Conservation (phyloP, 2,329 filamentous ascomycete species). For the Colletotrichum tamarilloi region DNA sequence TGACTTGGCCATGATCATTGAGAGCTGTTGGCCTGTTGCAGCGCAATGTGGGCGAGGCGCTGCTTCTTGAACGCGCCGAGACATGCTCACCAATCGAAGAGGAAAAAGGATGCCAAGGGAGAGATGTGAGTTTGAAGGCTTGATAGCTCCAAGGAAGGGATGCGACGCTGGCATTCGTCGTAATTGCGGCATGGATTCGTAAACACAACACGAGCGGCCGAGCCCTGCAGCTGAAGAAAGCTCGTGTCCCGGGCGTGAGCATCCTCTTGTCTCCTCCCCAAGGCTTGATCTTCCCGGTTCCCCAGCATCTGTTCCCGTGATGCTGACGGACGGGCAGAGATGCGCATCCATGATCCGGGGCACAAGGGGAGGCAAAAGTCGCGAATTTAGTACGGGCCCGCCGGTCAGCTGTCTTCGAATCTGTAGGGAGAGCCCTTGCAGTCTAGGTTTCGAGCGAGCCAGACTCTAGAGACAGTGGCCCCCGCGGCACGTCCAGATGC, state of each 20-base stretch:
- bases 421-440: slow-evolving; percentile 23
- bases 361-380: background rate
- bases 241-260: background rate
- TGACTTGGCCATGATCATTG: background rate
- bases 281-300: background rate
- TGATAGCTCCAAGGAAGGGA: background rate
- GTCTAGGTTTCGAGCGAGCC: background rate
- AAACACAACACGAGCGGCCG: background rate
- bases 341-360: background rate
- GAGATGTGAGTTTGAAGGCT: background rate
- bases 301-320: background rate
- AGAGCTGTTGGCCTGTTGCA: background rate
- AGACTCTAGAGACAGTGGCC: background rate
- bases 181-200: background rate
- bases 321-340: background rate
- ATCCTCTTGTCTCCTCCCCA: background rate
- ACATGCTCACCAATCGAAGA: background rate
- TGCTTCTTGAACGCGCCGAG: background rate
- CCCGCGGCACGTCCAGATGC: background rate
- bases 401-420: slow-evolving; percentile 24
- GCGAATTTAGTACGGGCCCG: slow-evolving; percentile 19
- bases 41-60: background rate
- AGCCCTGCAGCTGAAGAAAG: background rate
- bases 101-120: background rate
- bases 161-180: background rate